Conservation (phyloP, 2,329 filamentous ascomycete genomes). For the Talaromyces amestolkiae region DNA sequence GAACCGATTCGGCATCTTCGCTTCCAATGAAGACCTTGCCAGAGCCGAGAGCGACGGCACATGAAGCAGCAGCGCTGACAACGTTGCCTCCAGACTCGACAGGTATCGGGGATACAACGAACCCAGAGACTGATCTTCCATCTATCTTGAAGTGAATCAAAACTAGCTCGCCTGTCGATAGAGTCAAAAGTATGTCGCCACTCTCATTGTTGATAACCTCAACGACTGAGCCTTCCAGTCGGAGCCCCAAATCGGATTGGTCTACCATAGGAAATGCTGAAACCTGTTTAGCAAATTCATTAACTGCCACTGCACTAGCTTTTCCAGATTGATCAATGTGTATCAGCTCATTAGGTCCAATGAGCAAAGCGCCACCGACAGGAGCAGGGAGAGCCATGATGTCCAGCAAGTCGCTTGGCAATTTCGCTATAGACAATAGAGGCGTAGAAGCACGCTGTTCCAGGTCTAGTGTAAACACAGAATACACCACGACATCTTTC, state of each 20-base stretch:
- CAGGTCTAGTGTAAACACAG: slow-evolving; percentile 91
- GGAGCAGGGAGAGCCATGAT: slow-evolving; percentile 81
- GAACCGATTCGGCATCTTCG: slow-evolving; percentile 74
- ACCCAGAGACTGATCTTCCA: slow-evolving; percentile 83
- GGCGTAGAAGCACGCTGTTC: slow-evolving; percentile 91
- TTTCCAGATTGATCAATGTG: slow-evolving; percentile 96
- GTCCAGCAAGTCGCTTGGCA: slow-evolving; percentile 83
- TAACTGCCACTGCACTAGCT: slow-evolving; percentile 86
- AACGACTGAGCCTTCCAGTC: slow-evolving; percentile 75
- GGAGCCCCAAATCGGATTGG: slow-evolving; percentile 75
- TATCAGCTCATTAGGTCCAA: slow-evolving; percentile 87
- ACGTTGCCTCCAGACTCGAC: slow-evolving; percentile 62
- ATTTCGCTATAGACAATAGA: slow-evolving; percentile 76
- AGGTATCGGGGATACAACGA: slow-evolving; percentile 68
- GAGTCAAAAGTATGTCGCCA: slow-evolving; percentile 79
- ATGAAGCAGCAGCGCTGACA: slow-evolving; percentile 64
- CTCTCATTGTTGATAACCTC: slow-evolving; percentile 73
- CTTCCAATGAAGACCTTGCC: slow-evolving; percentile 80
- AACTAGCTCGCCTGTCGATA: slow-evolving; percentile 71
- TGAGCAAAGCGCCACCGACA: slow-evolving; percentile 80
- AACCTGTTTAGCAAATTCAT: slow-evolving; percentile 77
- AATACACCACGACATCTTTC: slow-evolving; percentile 83
- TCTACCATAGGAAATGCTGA: slow-evolving; percentile 84
- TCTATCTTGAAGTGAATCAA: slow-evolving; percentile 82
- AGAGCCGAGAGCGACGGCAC: slow-evolving; percentile 65